phyloP scores from a whole-genome alignment of 73 alveolate species.

The Paramecium sonneborni region DNA sequence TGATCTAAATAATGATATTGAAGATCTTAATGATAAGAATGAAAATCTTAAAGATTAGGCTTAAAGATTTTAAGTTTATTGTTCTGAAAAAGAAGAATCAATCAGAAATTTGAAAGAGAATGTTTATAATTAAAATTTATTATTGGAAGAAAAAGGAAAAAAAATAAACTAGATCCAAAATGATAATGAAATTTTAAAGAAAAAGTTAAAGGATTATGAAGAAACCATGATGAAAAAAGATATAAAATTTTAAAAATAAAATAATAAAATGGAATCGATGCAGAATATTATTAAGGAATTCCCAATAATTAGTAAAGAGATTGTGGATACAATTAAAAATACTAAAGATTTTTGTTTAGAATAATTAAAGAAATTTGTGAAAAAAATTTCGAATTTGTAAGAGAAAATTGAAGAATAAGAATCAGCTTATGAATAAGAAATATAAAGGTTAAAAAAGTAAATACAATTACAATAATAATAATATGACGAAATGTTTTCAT shows the following conservation, averaged over 20 bases:
- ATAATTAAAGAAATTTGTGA: neutral
- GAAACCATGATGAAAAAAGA: neutral
- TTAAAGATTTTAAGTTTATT: neutral
- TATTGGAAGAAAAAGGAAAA: neutral
- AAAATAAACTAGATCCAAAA: neutral
- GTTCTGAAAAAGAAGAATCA: neutral
- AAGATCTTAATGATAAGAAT: neutral
- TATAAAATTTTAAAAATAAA: neutral
- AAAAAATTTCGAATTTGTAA: neutral
- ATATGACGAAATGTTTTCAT: constrained; percentile 12
- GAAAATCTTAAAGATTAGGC: neutral
- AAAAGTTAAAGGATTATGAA: neutral
- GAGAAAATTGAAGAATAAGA: neutral
- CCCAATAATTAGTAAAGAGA: neutral
- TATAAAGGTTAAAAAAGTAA: neutral
- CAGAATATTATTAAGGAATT: neutral
- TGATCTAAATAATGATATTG: neutral
- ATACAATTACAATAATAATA: neutral
- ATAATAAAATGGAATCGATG: neutral
- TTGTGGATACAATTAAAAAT: neutral
- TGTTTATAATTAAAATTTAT: neutral
- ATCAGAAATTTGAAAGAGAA: neutral
- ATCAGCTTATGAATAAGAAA: neutral
- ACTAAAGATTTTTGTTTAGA: neutral
- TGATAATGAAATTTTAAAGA: neutral